Conservation (phyloP, 1,284 basidiomycete species). For the Hemileia vastatrix region DNA sequence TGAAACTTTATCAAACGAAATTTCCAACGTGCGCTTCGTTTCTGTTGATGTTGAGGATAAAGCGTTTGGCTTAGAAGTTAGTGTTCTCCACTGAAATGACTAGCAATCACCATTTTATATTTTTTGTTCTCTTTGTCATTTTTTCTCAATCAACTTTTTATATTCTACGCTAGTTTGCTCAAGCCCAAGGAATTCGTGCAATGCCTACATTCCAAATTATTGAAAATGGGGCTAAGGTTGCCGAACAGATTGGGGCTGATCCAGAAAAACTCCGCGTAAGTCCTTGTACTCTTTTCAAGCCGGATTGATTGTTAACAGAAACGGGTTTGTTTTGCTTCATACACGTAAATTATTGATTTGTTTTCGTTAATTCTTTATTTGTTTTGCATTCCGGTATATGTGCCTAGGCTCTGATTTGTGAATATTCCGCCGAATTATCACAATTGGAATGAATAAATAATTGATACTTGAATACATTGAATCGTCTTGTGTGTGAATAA, state of each 20-base stretch:
- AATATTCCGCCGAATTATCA: no score
- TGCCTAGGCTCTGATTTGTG: no score
- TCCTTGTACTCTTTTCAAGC: no score
- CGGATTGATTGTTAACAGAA: no score
- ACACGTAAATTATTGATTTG: no score
- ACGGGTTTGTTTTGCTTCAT: no score
- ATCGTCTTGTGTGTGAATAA: no score
- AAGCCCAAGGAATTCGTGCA: constrained; percentile 10
- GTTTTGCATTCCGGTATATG: no score
- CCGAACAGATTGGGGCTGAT: constrained; percentile 15
- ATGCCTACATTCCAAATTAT: constrained; percentile 21
- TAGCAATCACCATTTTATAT: not conserved
- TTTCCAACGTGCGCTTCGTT: not conserved
- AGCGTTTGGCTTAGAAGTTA: constrained; percentile 8
- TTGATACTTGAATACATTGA: no score
- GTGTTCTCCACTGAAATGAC: not conserved
- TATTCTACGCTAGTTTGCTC: constrained; percentile 12
- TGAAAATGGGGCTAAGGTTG: constrained; percentile 14
- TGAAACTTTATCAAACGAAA: constrained; percentile 5
- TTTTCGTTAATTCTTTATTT: no score
- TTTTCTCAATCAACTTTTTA: not conserved
- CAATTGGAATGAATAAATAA: no score
- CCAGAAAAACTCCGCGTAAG: constrained; percentile 7
- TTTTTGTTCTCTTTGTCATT: not conserved
- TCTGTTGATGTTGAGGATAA: constrained; percentile 17